Evolutionary conservation across 1,139 yeast species (phyloP).

Genomic region (Pichia sp.): DNA sequence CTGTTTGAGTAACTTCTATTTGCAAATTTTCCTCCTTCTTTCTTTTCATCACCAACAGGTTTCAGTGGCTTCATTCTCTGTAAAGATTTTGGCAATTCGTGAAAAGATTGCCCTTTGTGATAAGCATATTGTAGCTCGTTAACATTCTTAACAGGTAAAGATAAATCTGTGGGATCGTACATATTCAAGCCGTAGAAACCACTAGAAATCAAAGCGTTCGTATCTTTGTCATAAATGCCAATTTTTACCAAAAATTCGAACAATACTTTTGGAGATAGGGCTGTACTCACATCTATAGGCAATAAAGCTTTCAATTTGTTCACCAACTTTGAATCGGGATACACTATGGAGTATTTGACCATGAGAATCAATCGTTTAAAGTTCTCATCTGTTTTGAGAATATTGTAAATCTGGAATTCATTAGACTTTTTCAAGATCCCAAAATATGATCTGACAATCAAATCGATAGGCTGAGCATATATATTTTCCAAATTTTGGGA

Average conservation of each 20-base stretch:
- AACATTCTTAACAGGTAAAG: background rate
- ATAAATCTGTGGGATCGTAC: constrained; percentile 6
- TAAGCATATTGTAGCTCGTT: constrained; percentile 14
- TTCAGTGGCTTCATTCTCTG: constrained; percentile 10
- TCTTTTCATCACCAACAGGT: background rate
- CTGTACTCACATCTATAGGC: background rate
- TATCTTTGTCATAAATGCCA: constrained; percentile 17
- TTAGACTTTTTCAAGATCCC: constrained; percentile 15
- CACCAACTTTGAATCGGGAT: constrained; percentile 26
- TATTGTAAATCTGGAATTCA: constrained; percentile 19
- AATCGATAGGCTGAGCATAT: constrained; percentile 10
- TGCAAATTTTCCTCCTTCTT: background rate
- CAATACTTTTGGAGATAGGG: constrained; percentile 14
- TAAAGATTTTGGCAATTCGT: constrained; percentile 9
- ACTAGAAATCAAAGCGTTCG: constrained; percentile 24
- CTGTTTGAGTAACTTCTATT: constrained; percentile 7
- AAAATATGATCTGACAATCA: constrained; percentile 14
- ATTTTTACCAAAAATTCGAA: constrained; percentile 17
- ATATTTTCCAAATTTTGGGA: constrained; percentile 17
- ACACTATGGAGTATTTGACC: constrained; percentile 26
- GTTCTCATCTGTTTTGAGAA: constrained; percentile 17
- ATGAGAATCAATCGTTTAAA: constrained; percentile 23
- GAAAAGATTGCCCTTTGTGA: background rate
- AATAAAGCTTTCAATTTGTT: constrained; percentile 15
- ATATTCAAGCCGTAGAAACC: constrained; percentile 22